A percentile compares a stretch with the other conserved stretches of the same genome.
Conservation (phyloP, 768 basidiomycete genomes). For the Lentinula guzmanii region DNA sequence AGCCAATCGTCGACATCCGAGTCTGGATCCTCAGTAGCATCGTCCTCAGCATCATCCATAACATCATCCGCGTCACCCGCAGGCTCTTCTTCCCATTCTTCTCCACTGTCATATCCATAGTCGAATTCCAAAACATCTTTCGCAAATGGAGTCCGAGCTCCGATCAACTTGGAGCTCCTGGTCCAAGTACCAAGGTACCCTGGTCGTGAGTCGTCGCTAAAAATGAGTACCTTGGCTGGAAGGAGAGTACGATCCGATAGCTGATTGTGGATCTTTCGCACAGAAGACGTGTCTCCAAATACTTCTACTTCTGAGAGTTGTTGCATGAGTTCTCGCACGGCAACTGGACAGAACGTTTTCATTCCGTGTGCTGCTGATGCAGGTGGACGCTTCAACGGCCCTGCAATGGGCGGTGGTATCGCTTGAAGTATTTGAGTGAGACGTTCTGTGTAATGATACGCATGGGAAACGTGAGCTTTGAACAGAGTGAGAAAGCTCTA, state of each 20-base stretch:
- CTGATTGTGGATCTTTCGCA: constrained; percentile 55
- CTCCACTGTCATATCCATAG: constrained; percentile 91
- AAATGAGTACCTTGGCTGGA: constrained; percentile 80
- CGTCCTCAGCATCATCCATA: constrained; percentile 65
- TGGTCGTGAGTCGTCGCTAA: constrained; percentile 79
- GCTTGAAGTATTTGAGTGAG: constrained; percentile 28
- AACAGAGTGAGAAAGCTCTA: neutral
- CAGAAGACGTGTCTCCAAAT: constrained; percentile 60
- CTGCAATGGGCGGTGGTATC: constrained; percentile 17
- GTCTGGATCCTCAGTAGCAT: constrained; percentile 54
- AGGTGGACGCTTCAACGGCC: neutral
- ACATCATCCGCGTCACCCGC: constrained; percentile 74
- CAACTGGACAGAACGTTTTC: constrained; percentile 30
- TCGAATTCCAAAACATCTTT: constrained; percentile 75
- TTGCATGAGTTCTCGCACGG: constrained; percentile 43
- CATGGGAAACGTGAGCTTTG: neutral
- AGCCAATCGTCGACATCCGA: constrained; percentile 79
- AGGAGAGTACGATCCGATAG: constrained; percentile 58
- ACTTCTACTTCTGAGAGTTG: constrained; percentile 76
- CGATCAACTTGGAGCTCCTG: constrained; percentile 67
- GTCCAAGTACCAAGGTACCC: constrained; percentile 97
- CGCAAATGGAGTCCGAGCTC: constrained; percentile 78
- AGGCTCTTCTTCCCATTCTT: constrained; percentile 92
- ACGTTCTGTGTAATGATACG: constrained; percentile 24
- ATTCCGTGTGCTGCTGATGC: constrained; percentile 9